Evolutionary conservation across 2,329 filamentous ascomycete species (phyloP).

Genomic region (Talaromyces sp.): DNA sequence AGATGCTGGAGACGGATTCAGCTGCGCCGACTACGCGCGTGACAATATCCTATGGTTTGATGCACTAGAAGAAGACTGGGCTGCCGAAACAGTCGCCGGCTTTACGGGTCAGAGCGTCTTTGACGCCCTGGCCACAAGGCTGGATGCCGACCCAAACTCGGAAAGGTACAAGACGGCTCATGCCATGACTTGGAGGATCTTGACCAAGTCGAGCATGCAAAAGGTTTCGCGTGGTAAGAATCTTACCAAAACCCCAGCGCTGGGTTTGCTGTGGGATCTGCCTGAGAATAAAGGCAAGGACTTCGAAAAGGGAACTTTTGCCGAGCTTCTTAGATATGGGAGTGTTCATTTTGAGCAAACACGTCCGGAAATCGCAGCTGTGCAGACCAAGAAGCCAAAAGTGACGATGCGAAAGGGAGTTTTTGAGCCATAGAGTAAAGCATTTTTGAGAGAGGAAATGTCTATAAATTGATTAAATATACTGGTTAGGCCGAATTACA

Average conservation of each 20-base stretch:
- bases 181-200: constrained; percentile 20
- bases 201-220: constrained; percentile 21
- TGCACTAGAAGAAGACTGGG: constrained; percentile 17
- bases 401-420: constrained; percentile 17
- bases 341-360: constrained; percentile 25
- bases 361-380: constrained; percentile 11
- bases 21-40: constrained; percentile 25
- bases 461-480: neutral
- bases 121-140: constrained; percentile 21
- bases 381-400: constrained; percentile 13
- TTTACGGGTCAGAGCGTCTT: constrained; percentile 23
- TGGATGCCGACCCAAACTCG: constrained; percentile 20
- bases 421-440: constrained; percentile 16
- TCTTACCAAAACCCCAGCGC: constrained; percentile 16
- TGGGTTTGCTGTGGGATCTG: constrained; percentile 25
- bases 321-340: constrained; percentile 25
- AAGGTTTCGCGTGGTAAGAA: constrained; percentile 26
- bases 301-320: constrained; percentile 24
- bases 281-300: constrained; percentile 20
- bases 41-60: constrained; percentile 25
- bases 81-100: constrained; percentile 21
- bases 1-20: constrained; percentile 27
- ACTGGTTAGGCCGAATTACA: too few relatives aligned
- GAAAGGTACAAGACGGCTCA: constrained; percentile 26
- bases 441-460: neutral